Percentiles rank a stretch among this genome's conserved stretches.
Evolutionary conservation across 2,329 filamentous ascomycete species (phyloP).

Genomic region (Leptographium wingfieldii): DNA sequence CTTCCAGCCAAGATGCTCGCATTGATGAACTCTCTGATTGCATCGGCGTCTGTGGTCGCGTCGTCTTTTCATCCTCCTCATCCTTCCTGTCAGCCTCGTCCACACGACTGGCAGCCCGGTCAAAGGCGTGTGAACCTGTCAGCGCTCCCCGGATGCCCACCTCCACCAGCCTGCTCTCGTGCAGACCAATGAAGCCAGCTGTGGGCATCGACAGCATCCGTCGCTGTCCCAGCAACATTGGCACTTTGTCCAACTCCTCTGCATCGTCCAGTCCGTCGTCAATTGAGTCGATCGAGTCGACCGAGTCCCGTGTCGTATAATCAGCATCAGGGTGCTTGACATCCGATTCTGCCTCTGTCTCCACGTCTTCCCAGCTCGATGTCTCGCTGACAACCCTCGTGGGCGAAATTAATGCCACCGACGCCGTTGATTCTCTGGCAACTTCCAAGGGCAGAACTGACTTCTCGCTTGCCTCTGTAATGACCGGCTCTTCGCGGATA

Average conservation of each 20-base stretch:
- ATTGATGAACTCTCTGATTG: not conserved
- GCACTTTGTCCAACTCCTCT: not conserved
- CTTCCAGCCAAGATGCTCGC: not conserved
- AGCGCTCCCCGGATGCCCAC: conserved; percentile 19
- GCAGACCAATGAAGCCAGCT: conserved; percentile 19
- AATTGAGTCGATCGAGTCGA: conserved; percentile 7
- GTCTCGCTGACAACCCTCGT: not conserved
- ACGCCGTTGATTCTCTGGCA: not conserved
- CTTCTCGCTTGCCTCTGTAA: not conserved
- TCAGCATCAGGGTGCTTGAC: not conserved
- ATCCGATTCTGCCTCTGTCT: not conserved
- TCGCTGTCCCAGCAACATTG: not conserved
- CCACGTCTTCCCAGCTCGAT: conserved; percentile 13
- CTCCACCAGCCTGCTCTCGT: conserved; percentile 15
- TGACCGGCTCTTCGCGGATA: too few species aligned
- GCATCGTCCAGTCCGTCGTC: not conserved
- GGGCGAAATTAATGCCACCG: not conserved
- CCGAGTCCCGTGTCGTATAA: conserved; percentile 4
- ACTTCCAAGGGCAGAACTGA: not conserved
- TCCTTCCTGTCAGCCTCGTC: too few species aligned
- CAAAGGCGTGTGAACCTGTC: conserved; percentile 15
- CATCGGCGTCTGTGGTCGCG: not conserved
- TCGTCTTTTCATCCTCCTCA: not conserved
- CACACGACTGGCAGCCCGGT: not conserved
- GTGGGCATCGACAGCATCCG: conserved; percentile 12